A percentile compares a stretch with the other conserved stretches of the same genome.
phyloP scores from a whole-genome alignment of 2,329 filamentous ascomycete species.

The Stromatinia cepivora region DNA sequence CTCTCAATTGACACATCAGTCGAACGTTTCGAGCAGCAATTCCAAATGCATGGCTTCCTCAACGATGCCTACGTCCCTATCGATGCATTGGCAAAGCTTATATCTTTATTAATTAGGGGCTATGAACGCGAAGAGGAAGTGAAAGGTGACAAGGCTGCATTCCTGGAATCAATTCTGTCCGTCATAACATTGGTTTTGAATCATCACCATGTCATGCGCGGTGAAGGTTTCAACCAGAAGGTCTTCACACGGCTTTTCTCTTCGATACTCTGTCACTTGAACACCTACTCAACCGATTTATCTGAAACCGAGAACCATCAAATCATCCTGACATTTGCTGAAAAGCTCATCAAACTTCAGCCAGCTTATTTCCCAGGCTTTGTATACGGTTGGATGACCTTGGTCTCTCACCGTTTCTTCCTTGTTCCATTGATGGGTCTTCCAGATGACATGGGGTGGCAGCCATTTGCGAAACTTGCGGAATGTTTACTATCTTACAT shows the following conservation, averaged over 20 bases:
- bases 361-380: conserved; percentile 80
- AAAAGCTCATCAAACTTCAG: conserved; percentile 70
- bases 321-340: conserved; percentile 70
- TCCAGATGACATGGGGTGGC: conserved; percentile 71
- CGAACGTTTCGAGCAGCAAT: conserved; percentile 71
- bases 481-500: conserved; percentile 71
- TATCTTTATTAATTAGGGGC: conserved; percentile 73
- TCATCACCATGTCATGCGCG: conserved; percentile 78
- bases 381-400: conserved; percentile 77
- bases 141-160: conserved; percentile 63
- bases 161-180: conserved; percentile 75
- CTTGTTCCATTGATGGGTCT: conserved; percentile 74
- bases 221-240: conserved; percentile 80
- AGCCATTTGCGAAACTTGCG: conserved; percentile 70
- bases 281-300: conserved; percentile 57
- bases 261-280: conserved; percentile 75
- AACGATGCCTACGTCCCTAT: conserved; percentile 60
- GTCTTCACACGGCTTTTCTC: conserved; percentile 92
- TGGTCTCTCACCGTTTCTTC: conserved; percentile 83
- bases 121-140: conserved; percentile 60
- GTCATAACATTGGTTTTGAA: conserved; percentile 80
- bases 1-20: conserved; percentile 79
- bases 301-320: conserved; percentile 63
- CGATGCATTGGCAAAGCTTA: conserved; percentile 80
- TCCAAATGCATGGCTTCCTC: conserved; percentile 59